These are phyloP conservation scores for Aureobasidium lini DNA, from an alignment of 2,329 filamentous ascomycete species.

Conservation along the genomic window DNA sequence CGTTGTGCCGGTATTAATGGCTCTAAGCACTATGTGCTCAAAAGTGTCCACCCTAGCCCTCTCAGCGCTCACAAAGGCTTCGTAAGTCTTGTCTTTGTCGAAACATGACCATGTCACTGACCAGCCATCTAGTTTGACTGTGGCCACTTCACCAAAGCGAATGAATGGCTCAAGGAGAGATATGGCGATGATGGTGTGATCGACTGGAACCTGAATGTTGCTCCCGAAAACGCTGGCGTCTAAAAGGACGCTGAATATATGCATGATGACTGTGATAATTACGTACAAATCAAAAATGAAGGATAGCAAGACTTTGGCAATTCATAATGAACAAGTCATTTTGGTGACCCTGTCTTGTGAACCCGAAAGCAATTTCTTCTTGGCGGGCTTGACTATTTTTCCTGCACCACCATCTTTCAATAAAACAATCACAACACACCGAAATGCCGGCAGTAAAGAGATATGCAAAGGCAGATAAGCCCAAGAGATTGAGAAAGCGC, in stretches of 20 bases:
- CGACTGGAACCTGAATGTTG: slow-evolving; percentile 66
- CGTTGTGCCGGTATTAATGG: slow-evolving; percentile 66
- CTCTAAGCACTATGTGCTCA: slow-evolving; percentile 71
- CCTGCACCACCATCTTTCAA: neutral
- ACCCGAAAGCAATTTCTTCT: neutral
- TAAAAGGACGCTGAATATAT: slow-evolving; percentile 18
- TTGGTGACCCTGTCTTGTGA: neutral
- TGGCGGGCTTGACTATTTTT: slow-evolving; percentile 2
- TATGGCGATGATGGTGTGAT: slow-evolving; percentile 78
- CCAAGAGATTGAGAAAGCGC: slow-evolving; percentile 9
- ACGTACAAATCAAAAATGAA: neutral
- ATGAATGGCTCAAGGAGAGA: slow-evolving; percentile 71
- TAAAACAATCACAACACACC: neutral
- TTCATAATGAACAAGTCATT: neutral
- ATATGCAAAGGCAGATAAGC: slow-evolving; percentile 1
- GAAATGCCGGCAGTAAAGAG: slow-evolving; percentile 8
- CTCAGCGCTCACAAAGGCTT: slow-evolving; percentile 77
- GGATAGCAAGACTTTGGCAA: neutral
- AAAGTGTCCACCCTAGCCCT: slow-evolving; percentile 88
- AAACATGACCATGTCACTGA: neutral
- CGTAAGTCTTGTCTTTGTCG: slow-evolving; percentile 37
- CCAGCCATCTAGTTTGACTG: slow-evolving; percentile 37
- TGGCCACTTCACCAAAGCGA: slow-evolving; percentile 71
- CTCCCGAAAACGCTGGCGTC: slow-evolving; percentile 35
- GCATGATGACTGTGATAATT: neutral